phyloP scores from a whole-genome alignment of 305 asterid species.

The Plantago rigida region DNA sequence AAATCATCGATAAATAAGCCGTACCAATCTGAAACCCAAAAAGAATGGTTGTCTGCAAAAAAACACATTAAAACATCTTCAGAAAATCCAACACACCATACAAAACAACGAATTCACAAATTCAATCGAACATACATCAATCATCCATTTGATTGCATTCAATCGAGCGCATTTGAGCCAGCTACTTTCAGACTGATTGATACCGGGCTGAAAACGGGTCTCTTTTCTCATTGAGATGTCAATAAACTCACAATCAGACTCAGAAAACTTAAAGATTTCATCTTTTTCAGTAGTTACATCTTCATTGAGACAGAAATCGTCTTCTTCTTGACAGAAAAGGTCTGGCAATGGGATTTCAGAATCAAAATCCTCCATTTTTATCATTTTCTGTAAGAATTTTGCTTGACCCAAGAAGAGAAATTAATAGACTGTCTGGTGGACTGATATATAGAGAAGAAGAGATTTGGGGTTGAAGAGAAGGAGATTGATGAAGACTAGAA shows the following conservation, averaged over 20 bases:
- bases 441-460: not conserved
- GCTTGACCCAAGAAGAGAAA: not conserved
- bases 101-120: not conserved
- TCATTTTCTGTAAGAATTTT: not conserved
- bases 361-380: conserved; percentile 26
- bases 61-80: not conserved
- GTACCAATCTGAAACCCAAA: conserved; percentile 45
- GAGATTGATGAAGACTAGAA: conserved; percentile 27
- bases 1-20: conserved; percentile 42
- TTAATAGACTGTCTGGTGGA: not conserved
- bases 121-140: conserved; percentile 29
- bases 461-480: conserved; percentile 13
- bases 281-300: conserved; percentile 8
- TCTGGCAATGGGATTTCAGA: conserved; percentile 24
- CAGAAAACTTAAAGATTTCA: conserved; percentile 21
- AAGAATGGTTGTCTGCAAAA: conserved; percentile 31
- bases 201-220: conserved; percentile 17
- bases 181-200: conserved; percentile 9
- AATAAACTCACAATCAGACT: conserved; percentile 32
- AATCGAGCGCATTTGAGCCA: conserved; percentile 31
- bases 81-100: not conserved
- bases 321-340: conserved; percentile 43
- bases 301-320: conserved; percentile 26
- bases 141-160: conserved; percentile 42
- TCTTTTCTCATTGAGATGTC: conserved; percentile 32